These are phyloP conservation scores for Trypanosoma vivax DNA, from an alignment of 208 protist species.

Conservation along the genomic window DNA sequence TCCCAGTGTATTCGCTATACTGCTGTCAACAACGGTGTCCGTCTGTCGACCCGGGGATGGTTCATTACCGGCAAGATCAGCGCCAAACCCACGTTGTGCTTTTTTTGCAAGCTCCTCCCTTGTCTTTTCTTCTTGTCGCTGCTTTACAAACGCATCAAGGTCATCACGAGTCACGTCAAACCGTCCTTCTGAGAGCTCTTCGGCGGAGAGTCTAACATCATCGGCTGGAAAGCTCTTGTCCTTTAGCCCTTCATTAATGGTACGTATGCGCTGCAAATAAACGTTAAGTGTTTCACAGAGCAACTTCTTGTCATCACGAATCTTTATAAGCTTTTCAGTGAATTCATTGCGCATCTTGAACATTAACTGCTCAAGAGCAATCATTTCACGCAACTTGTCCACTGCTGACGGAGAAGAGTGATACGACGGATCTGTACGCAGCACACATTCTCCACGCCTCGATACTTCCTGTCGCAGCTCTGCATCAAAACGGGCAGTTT, in stretches of 20 bases:
- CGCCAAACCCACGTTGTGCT: conserved; percentile 82
- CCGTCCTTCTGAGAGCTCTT: conserved; percentile 67
- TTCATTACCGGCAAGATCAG: conserved; percentile 56
- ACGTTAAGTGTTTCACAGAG: conserved; percentile 64
- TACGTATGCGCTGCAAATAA: conserved; percentile 49
- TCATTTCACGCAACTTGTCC: conserved; percentile 91
- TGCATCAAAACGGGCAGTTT: conserved; percentile 66
- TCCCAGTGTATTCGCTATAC: not conserved
- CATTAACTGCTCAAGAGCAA: conserved; percentile 85
- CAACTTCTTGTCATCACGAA: conserved; percentile 85
- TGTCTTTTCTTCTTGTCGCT: conserved; percentile 37
- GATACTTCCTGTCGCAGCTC: conserved; percentile 56
- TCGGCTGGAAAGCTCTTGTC: conserved; percentile 22
- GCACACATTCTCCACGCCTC: conserved; percentile 90
- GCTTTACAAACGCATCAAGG: conserved; percentile 56
- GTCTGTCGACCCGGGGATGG: conserved; percentile 1
- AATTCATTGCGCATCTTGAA: conserved; percentile 80
- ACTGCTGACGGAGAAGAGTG: conserved; percentile 85
- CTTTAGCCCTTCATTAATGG: conserved; percentile 72
- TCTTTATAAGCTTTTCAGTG: conserved; percentile 84
- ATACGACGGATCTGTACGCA: conserved; percentile 90
- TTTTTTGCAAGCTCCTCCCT: conserved; percentile 68
- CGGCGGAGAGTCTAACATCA: conserved; percentile 19
- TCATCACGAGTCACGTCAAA: conserved; percentile 53
- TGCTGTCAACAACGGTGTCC: conserved; percentile 5